Evolutionary conservation across 2,329 filamentous ascomycete species (phyloP).

Genomic region (Gaeumannomyces tritici): DNA sequence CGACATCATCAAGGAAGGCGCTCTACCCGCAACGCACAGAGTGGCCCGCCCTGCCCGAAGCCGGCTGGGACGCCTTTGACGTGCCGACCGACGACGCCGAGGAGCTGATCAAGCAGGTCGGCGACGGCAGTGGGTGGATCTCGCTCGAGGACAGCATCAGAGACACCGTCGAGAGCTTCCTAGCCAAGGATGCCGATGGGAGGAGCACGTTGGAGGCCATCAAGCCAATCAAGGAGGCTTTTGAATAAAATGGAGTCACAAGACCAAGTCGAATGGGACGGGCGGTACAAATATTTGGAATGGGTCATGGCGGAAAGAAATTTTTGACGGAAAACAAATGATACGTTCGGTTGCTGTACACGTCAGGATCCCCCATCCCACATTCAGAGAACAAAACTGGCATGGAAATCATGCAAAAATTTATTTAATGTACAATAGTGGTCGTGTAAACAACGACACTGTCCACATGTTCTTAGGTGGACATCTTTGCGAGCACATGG

Average conservation of each 20-base stretch:
- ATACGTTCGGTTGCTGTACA: no score
- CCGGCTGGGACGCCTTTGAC: conserved; percentile 17
- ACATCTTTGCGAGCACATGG: no score
- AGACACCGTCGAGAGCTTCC: neutral
- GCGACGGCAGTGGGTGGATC: conserved; percentile 1
- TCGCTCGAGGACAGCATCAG: neutral
- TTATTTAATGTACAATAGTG: neutral
- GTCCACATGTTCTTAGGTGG: neutral
- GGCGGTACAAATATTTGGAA: no score
- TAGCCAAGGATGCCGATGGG: neutral
- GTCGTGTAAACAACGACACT: neutral
- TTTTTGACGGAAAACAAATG: neutral
- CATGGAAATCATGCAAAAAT: neutral
- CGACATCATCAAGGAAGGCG: conserved; percentile 15
- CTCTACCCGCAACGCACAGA: conserved; percentile 17
- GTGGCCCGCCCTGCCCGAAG: conserved; percentile 13
- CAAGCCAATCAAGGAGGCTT: neutral
- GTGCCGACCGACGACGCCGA: conserved; percentile 1
- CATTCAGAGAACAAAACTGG: no score
- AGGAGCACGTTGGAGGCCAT: neutral
- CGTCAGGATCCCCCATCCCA: no score
- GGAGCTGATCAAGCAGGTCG: neutral
- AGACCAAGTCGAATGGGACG: no score
- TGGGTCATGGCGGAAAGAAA: no score
- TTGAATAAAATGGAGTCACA: neutral